Evolutionary conservation across 768 basidiomycete species (phyloP).

Genomic region (Xerocomellus dryophilus): DNA sequence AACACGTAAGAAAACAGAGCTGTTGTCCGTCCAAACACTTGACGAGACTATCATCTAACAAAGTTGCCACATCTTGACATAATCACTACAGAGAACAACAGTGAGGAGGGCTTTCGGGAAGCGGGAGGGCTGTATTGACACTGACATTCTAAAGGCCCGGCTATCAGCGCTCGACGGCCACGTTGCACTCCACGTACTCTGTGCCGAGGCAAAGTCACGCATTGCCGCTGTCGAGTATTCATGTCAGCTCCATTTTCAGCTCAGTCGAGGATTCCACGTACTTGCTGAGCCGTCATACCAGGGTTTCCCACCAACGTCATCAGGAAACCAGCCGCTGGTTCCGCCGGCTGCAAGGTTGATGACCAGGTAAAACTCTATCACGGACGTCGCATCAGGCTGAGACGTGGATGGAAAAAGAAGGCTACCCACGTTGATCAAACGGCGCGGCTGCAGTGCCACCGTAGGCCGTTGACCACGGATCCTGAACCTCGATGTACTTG

Average conservation of each 20-base stretch:
- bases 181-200: slow-evolving; percentile 67
- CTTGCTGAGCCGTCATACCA: slow-evolving; percentile 63
- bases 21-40: background rate
- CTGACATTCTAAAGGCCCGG: slow-evolving; percentile 67
- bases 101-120: background rate
- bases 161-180: slow-evolving; percentile 66
- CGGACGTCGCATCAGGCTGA: slow-evolving; percentile 7
- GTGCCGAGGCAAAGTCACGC: slow-evolving; percentile 60
- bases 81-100: slow-evolving; percentile 18
- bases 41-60: slow-evolving; percentile 11
- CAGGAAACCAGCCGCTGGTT: slow-evolving; percentile 56
- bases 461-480: slow-evolving; percentile 48
- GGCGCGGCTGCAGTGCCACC: slow-evolving; percentile 47
- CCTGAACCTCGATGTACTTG: slow-evolving; percentile 38
- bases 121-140: background rate
- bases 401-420: background rate
- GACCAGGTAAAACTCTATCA: slow-evolving; percentile 72
- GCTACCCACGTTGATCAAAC: slow-evolving; percentile 33
- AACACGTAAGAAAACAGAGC: background rate
- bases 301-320: slow-evolving; percentile 49
- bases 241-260: slow-evolving; percentile 19
- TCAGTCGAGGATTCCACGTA: slow-evolving; percentile 29
- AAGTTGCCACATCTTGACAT: slow-evolving; percentile 35
- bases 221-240: slow-evolving; percentile 47
- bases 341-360: slow-evolving; percentile 79